These are phyloP conservation scores for Rhodotorula sphaerocarpa DNA, from an alignment of 768 basidiomycete genomes.

Conservation along the genomic window DNA sequence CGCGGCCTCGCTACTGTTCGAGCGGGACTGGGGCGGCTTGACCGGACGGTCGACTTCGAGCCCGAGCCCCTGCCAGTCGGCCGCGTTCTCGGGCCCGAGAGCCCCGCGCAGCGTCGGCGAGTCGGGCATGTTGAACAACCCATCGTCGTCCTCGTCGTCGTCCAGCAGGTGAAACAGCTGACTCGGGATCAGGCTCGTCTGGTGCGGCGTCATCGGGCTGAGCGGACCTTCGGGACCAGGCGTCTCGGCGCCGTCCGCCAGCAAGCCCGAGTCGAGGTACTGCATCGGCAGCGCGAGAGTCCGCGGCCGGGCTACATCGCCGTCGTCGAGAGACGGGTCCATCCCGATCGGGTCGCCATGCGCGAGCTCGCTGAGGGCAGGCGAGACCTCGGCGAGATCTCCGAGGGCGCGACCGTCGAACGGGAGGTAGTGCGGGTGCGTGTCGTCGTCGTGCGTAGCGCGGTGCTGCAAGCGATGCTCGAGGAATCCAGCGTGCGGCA, in stretches of 20 bases:
- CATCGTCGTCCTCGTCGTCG: constrained; percentile 39
- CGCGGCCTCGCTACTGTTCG: not conserved
- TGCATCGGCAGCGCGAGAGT: constrained; percentile 32
- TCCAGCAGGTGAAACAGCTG: constrained; percentile 41
- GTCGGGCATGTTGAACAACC: constrained; percentile 27
- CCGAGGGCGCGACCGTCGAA: constrained; percentile 32
- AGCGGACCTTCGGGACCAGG: constrained; percentile 33
- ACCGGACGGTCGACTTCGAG: constrained; percentile 15
- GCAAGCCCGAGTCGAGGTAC: constrained; percentile 35
- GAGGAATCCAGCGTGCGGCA: constrained; percentile 29
- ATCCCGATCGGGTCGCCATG: too few species aligned
- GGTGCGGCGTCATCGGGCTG: constrained; percentile 40
- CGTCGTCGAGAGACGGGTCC: too few species aligned
- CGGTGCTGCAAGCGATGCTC: constrained; percentile 35
- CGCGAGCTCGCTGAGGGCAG: constrained; percentile 4
- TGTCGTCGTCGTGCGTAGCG: constrained; percentile 16
- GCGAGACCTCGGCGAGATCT: not conserved
- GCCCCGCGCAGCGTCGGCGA: constrained; percentile 28
- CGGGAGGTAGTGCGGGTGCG: constrained; percentile 24
- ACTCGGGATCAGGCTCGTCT: constrained; percentile 38
- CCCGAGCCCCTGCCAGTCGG: constrained; percentile 26
- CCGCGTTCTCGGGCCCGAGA: not conserved
- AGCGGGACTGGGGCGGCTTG: constrained; percentile 2
- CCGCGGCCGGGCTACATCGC: not conserved
- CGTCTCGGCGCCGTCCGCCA: constrained; percentile 14